phyloP scores from a whole-genome alignment of 2,329 filamentous ascomycete species.

The Phoma herbarum region DNA sequence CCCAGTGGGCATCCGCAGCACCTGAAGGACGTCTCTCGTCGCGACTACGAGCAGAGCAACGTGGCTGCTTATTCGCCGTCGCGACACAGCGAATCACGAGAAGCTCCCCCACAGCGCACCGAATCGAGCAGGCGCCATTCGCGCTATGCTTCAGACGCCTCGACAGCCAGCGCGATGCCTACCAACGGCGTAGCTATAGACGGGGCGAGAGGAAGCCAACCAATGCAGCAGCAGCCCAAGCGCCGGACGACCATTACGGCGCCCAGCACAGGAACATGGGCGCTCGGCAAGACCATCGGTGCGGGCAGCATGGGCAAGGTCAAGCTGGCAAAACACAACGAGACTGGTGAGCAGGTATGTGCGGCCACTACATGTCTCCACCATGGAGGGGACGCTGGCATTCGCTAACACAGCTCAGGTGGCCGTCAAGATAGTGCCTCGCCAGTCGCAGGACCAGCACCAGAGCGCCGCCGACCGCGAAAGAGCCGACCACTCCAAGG shows the following conservation, averaged over 20 bases:
- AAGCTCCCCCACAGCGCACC: slow-evolving; percentile 61
- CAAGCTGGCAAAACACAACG: slow-evolving; percentile 89
- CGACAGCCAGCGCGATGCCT: slow-evolving; percentile 47
- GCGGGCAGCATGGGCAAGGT: slow-evolving; percentile 99
- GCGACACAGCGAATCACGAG: slow-evolving; percentile 71
- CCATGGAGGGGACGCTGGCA: neutral
- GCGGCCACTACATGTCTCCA: neutral
- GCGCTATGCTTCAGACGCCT: slow-evolving; percentile 58
- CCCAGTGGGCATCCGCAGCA: slow-evolving; percentile 34
- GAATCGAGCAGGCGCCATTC: slow-evolving; percentile 62
- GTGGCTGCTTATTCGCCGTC: slow-evolving; percentile 64
- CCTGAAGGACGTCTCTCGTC: slow-evolving; percentile 65
- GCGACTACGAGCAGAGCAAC: slow-evolving; percentile 78
- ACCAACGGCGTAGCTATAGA: slow-evolving; percentile 51
- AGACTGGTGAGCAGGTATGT: slow-evolving; percentile 87
- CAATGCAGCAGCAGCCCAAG: slow-evolving; percentile 40
- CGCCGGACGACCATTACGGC: slow-evolving; percentile 86
- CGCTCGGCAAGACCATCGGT: slow-evolving; percentile 94
- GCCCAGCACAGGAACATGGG: slow-evolving; percentile 85
- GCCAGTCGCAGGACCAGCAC: slow-evolving; percentile 87
- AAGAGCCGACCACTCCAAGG: slow-evolving; percentile 93
- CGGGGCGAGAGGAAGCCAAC: slow-evolving; percentile 33
- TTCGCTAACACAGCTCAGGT: slow-evolving; percentile 64
- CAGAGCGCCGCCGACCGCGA: slow-evolving; percentile 77
- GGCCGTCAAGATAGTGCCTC: slow-evolving; percentile 95